Conservation (phyloP, 208 protist species). For the Herpetomonas samuelpessoai region DNA sequence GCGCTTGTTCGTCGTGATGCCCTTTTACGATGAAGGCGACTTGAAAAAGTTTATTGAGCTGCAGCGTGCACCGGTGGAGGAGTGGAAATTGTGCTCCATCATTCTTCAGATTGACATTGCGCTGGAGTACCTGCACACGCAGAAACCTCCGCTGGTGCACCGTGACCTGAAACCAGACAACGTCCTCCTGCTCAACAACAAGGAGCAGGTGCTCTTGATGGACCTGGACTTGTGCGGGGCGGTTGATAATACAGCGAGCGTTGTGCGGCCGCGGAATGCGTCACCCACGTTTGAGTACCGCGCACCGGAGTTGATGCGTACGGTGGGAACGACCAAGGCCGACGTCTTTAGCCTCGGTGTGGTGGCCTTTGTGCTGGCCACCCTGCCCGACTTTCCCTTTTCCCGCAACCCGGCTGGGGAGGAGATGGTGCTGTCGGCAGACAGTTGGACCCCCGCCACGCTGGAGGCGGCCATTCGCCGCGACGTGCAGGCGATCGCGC, state of each 20-base stretch:
- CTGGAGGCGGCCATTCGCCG: constrained; percentile 46
- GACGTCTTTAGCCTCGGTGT: constrained; percentile 87
- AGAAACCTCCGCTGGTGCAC: constrained; percentile 77
- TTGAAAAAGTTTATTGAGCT: constrained; percentile 57
- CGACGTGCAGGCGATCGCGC: constrained; percentile 24
- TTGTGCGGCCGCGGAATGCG: constrained; percentile 26
- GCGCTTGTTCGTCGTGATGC: constrained; percentile 76
- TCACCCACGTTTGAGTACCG: constrained; percentile 81
- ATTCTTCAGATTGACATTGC: constrained; percentile 76
- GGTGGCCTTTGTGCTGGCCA: constrained; percentile 73
- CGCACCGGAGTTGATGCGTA: constrained; percentile 56
- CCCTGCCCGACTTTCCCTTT: constrained; percentile 68
- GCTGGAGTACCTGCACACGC: constrained; percentile 78
- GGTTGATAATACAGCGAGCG: constrained; percentile 43
- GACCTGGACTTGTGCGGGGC: constrained; percentile 79
- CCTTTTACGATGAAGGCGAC: constrained; percentile 81
- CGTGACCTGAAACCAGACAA: constrained; percentile 91
- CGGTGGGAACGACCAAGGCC: constrained; percentile 57
- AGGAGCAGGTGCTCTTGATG: constrained; percentile 86
- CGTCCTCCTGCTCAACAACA: constrained; percentile 74
- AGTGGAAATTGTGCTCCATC: constrained; percentile 72
- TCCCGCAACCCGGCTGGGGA: constrained; percentile 46
- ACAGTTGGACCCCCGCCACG: constrained; percentile 42
- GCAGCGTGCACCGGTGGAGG: constrained; percentile 46
- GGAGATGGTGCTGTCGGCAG: constrained; percentile 44